Evolutionary conservation across 1,284 basidiomycete species (phyloP).

Genomic region (Bondarzewia mesenterica): DNA sequence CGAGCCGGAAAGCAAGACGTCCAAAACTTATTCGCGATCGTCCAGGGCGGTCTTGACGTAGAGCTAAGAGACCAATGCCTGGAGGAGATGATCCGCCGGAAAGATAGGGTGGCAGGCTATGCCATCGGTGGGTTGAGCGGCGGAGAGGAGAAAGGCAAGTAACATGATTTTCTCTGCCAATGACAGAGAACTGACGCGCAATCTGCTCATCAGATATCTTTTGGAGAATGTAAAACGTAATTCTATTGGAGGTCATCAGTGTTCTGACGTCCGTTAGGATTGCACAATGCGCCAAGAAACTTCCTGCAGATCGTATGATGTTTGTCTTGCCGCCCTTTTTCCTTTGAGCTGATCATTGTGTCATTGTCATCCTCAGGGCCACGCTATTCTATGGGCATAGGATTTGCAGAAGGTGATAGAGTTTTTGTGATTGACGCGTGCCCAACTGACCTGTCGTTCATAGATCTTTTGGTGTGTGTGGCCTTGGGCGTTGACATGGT

Average conservation of each 20-base stretch:
- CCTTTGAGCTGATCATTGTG: conserved; percentile 2
- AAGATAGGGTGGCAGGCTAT: conserved; percentile 66
- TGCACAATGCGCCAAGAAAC: conserved; percentile 66
- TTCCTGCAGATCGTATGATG: conserved; percentile 70
- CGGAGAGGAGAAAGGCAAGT: conserved; percentile 77
- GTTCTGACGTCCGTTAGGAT: conserved; percentile 38
- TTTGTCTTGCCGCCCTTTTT: conserved; percentile 1
- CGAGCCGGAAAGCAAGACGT: conserved; percentile 48
- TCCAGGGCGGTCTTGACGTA: conserved; percentile 75
- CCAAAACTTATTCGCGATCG: conserved; percentile 83
- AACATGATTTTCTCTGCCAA: not conserved
- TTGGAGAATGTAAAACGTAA: conserved; percentile 66
- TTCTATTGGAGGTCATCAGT: conserved; percentile 13
- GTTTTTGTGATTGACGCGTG: conserved; percentile 1
- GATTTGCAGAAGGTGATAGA: conserved; percentile 75
- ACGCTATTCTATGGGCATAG: conserved; percentile 82
- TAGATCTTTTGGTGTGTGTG: conserved; percentile 79
- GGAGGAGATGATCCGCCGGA: conserved; percentile 71
- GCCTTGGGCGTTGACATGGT: conserved; percentile 89
- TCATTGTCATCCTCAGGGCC: conserved; percentile 42
- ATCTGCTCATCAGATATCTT: conserved; percentile 49
- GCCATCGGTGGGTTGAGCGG: conserved; percentile 81
- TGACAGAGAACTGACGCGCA: not conserved
- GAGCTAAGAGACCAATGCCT: conserved; percentile 65
- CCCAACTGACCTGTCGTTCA: not conserved